These are phyloP conservation scores for Teratosphaeria viscida DNA, from an alignment of 2,329 filamentous ascomycete species.

Conservation along the genomic window DNA sequence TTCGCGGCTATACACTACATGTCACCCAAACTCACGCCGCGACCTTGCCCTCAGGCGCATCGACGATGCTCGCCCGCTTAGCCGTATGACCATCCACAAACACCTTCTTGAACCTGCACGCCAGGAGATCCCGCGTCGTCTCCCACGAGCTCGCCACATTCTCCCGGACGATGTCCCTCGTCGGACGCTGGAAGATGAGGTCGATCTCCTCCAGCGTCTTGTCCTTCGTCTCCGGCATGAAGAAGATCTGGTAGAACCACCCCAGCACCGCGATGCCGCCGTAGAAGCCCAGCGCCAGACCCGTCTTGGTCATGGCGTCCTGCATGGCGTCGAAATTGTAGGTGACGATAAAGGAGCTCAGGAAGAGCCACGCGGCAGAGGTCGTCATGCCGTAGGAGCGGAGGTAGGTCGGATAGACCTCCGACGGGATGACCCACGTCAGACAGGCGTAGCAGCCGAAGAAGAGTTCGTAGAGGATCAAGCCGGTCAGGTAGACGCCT, in stretches of 20 bases:
- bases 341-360: constrained; percentile 61
- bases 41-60: constrained; percentile 2
- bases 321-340: constrained; percentile 68
- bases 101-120: constrained; percentile 36
- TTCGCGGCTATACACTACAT: neutral
- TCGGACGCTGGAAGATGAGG: constrained; percentile 54
- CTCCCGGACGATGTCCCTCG: constrained; percentile 50
- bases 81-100: constrained; percentile 25
- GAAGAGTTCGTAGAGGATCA: constrained; percentile 58
- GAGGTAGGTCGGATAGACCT: constrained; percentile 64
- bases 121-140: constrained; percentile 31
- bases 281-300: constrained; percentile 60
- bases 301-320: constrained; percentile 54
- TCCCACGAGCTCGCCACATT: constrained; percentile 41
- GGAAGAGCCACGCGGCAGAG: constrained; percentile 57
- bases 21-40: neutral
- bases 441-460: constrained; percentile 40
- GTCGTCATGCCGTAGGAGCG: constrained; percentile 65
- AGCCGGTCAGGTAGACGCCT: constrained; percentile 56
- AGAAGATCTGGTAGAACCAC: constrained; percentile 62
- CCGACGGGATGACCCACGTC: constrained; percentile 39
- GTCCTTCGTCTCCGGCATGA: constrained; percentile 61
- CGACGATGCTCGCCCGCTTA: constrained; percentile 4
- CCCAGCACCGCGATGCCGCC: constrained; percentile 61
- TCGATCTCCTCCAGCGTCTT: constrained; percentile 62